Evolutionary conservation across 2,329 filamentous ascomycete species (phyloP).

Genomic region (Neonectria magnoliae): DNA sequence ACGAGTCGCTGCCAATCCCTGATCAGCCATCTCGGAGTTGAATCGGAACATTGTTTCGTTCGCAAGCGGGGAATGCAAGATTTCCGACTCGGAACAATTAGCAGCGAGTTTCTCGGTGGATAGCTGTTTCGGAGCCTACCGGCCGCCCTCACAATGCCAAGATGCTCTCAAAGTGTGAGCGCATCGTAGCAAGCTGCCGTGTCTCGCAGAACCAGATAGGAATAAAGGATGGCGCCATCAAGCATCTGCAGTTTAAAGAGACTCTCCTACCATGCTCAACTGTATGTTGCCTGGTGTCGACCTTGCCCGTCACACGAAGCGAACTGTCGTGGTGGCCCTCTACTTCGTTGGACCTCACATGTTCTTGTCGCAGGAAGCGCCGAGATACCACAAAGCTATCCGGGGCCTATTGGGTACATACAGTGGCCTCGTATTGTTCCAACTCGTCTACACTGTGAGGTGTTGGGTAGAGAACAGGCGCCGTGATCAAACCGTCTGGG

Average conservation of each 20-base stretch:
- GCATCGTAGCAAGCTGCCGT: slow-evolving; percentile 1
- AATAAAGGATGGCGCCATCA: background rate
- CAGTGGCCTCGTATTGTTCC: background rate
- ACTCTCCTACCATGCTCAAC: background rate
- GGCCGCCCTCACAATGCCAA: slow-evolving; percentile 2
- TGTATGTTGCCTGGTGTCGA: background rate
- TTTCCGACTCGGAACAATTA: background rate
- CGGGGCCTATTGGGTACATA: background rate
- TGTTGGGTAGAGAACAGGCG: background rate
- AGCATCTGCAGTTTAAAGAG: background rate
- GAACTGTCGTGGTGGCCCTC: background rate
- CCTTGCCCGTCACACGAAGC: background rate
- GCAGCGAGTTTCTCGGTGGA: background rate
- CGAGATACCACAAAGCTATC: background rate
- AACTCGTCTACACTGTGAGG: background rate
- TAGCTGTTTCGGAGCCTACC: background rate
- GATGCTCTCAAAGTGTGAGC: slow-evolving; percentile 1
- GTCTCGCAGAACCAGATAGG: slow-evolving; percentile 5
- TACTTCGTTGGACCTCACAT: background rate
- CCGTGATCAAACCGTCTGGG: background rate
- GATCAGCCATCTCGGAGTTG: background rate
- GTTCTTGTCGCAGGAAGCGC: background rate
- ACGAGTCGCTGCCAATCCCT: background rate
- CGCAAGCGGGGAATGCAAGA: background rate
- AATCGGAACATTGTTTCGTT: background rate